Conservation (phyloP, 176 grass and related monocot genomes). For the Ananas comosus region DNA sequence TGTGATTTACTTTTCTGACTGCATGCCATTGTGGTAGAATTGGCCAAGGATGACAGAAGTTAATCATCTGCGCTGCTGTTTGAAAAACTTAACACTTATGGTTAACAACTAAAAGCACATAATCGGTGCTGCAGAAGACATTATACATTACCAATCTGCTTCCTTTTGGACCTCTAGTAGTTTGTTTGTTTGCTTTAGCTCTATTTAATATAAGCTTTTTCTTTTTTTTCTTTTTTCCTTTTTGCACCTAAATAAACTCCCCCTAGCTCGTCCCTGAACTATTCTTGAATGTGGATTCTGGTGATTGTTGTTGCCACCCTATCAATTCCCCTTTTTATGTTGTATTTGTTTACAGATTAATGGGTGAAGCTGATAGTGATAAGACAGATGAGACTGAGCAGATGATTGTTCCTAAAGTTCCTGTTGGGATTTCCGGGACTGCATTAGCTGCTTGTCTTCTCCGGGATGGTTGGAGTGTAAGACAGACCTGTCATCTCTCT, state of each 20-base stretch:
- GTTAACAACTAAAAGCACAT: background rate
- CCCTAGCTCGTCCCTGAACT: background rate
- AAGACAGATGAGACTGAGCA: constrained; percentile 38
- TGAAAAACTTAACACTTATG: background rate
- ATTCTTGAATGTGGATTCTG: no score
- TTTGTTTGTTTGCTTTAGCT: background rate
- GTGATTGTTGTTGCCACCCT: background rate
- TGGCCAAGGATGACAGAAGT: background rate
- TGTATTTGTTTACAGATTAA: constrained; percentile 30
- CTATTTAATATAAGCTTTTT: background rate
- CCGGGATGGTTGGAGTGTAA: constrained; percentile 95
- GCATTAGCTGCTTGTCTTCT: constrained; percentile 95
- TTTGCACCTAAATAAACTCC: background rate
- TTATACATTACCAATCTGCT: background rate
- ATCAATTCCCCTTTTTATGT: background rate
- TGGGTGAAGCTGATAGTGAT: constrained; percentile 27
- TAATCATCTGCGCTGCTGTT: background rate
- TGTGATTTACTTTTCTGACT: background rate
- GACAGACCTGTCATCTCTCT: constrained; percentile 1
- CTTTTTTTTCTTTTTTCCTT: no score
- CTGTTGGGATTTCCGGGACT: constrained; percentile 81
- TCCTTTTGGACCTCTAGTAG: background rate
- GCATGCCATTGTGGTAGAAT: background rate
- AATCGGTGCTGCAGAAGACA: background rate
- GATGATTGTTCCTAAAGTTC: constrained; percentile 65